Conservation (phyloP, 2,329 filamentous ascomycete species). For the Trichoderma aggressivum region DNA sequence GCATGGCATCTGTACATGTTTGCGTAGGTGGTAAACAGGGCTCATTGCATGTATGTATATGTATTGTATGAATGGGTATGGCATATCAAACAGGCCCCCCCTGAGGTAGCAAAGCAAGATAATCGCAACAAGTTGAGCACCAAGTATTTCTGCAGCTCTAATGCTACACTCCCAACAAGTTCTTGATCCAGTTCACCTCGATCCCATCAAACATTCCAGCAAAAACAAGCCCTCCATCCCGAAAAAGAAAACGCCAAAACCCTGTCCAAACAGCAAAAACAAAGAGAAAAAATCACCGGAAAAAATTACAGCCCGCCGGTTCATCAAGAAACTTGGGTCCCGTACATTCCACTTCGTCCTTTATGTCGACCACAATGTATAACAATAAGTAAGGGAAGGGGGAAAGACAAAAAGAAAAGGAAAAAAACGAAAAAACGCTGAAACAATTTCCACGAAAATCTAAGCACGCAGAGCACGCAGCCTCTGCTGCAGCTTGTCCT, state of each 20-base stretch:
- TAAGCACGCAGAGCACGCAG: conserved; percentile 54
- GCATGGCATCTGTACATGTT: not conserved
- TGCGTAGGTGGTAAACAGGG: not conserved
- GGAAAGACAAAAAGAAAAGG: not conserved
- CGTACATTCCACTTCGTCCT: not conserved
- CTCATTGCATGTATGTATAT: not conserved
- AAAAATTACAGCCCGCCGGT: not conserved
- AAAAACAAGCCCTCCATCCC: not conserved
- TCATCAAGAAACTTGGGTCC: not conserved
- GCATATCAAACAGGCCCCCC: not conserved
- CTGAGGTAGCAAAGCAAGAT: not conserved
- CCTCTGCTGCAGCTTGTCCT: conserved; percentile 67
- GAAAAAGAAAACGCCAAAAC: not conserved
- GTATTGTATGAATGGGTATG: not conserved
- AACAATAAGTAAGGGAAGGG: not conserved
- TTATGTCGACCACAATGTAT: not conserved
- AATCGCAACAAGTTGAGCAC: not conserved
- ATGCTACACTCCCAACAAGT: not conserved
- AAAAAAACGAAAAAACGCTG: not conserved
- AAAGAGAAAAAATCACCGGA: too few species aligned
- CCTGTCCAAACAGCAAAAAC: not conserved
- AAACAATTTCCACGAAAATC: not conserved
- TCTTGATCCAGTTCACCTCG: not conserved
- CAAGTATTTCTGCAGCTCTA: not conserved
- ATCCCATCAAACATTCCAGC: conserved; percentile 17